Conservation (phyloP, 257 asterid genomes). For the Verbena officinalis region DNA sequence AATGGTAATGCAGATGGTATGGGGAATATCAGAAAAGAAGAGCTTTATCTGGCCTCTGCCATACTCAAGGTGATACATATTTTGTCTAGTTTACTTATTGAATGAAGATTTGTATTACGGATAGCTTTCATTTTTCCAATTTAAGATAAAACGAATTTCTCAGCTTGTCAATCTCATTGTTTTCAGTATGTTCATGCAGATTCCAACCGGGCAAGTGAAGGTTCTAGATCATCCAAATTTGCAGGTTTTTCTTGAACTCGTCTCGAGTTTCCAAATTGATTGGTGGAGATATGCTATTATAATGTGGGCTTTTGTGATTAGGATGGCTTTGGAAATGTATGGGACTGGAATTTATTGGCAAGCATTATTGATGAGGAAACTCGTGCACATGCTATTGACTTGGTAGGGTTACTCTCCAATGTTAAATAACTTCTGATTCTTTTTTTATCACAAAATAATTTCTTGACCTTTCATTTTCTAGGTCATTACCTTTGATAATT, state of each 20-base stretch:
- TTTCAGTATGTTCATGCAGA: slow-evolving; percentile 45
- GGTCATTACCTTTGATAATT: slow-evolving; percentile 81
- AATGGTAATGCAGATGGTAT: slow-evolving; percentile 84
- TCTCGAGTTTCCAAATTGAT: slow-evolving; percentile 19
- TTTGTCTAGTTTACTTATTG: neutral
- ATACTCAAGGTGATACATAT: slow-evolving; percentile 61
- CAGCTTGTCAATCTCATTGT: slow-evolving; percentile 12
- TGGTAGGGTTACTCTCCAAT: slow-evolving; percentile 46
- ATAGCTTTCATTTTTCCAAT: neutral
- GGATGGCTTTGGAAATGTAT: slow-evolving; percentile 88
- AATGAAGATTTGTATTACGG: neutral
- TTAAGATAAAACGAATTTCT: neutral
- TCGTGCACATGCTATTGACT: slow-evolving; percentile 50
- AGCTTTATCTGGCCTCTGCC: slow-evolving; percentile 73
- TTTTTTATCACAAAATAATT: slow-evolving; percentile 11
- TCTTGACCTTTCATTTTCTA: slow-evolving; percentile 35
- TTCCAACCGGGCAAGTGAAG: slow-evolving; percentile 72
- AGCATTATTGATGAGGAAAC: slow-evolving; percentile 57
- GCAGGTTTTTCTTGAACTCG: slow-evolving; percentile 55
- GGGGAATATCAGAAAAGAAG: slow-evolving; percentile 80
- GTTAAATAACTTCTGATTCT: neutral
- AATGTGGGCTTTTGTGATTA: slow-evolving; percentile 33
- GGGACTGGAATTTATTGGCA: slow-evolving; percentile 62
- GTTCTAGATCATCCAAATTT: slow-evolving; percentile 80
- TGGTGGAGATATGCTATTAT: slow-evolving; percentile 26